A percentile compares a stretch with the other conserved stretches of the same genome.
Evolutionary conservation across 2,329 filamentous ascomycete genomes (phyloP).

Genomic region (Ceratocystis lukuohia): DNA sequence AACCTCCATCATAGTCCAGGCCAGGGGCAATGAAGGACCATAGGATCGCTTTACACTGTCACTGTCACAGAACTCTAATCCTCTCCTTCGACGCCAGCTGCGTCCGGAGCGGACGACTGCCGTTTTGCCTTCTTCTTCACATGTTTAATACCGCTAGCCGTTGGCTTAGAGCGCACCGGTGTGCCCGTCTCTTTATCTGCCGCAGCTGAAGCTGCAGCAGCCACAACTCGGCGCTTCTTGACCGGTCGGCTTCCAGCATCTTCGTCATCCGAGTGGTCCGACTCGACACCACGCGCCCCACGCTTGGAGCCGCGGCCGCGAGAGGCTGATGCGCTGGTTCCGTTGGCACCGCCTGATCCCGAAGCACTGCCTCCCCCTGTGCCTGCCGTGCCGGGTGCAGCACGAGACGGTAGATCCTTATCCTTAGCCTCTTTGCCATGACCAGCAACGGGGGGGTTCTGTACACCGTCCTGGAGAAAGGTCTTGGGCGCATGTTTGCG

Average conservation of each 20-base stretch:
- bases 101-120: conserved; percentile 5
- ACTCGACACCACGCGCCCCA: conserved; percentile 29
- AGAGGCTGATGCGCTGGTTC: conserved; percentile 19
- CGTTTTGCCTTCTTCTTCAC: conserved; percentile 16
- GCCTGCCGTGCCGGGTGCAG: conserved; percentile 24
- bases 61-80: neutral
- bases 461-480: conserved; percentile 58
- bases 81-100: neutral
- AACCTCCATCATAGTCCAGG: neutral
- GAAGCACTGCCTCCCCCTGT: conserved; percentile 22
- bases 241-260: conserved; percentile 11
- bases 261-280: conserved; percentile 16
- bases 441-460: neutral
- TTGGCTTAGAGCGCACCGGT: conserved; percentile 20
- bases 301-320: conserved; percentile 27
- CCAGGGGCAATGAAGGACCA: neutral
- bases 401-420: conserved; percentile 26
- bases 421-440: conserved; percentile 23
- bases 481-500: conserved; percentile 71
- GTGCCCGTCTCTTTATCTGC: conserved; percentile 26
- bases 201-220: conserved; percentile 22
- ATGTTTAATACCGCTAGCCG: conserved; percentile 15
- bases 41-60: neutral
- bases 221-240: conserved; percentile 26
- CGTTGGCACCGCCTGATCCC: neutral